Conservation (phyloP, 441 rosid species). For the Gossypium schwendimanii region DNA sequence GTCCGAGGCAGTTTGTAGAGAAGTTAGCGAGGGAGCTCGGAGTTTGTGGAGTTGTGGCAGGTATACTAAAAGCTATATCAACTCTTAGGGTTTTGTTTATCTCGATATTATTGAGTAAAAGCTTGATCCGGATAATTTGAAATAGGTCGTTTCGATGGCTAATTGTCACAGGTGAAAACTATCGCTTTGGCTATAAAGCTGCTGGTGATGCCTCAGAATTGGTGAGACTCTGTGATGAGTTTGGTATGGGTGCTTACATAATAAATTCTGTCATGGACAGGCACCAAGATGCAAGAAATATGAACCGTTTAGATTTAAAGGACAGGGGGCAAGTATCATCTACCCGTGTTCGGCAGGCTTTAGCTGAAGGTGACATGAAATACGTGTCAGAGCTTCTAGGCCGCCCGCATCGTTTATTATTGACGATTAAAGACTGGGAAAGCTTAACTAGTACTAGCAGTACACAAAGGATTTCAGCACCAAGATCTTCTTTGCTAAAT, state of each 20-base stretch:
- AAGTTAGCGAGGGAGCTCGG: constrained; percentile 62
- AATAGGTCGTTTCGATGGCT: constrained; percentile 12
- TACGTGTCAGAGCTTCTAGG: constrained; percentile 79
- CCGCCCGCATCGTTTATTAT: constrained; percentile 58
- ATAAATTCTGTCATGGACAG: constrained; percentile 80
- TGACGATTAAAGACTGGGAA: constrained; percentile 30
- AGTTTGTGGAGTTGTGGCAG: constrained; percentile 75
- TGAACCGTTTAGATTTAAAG: constrained; percentile 31
- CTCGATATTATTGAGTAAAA: neutral
- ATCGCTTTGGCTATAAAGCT: constrained; percentile 79
- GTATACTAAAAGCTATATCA: constrained; percentile 22
- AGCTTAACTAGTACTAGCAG: constrained; percentile 18
- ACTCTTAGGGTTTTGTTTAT: neutral
- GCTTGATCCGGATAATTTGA: neutral
- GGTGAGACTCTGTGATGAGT: constrained; percentile 54
- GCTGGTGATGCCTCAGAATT: constrained; percentile 68
- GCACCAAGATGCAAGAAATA: constrained; percentile 36
- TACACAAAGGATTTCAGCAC: constrained; percentile 33
- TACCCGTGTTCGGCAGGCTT: constrained; percentile 77
- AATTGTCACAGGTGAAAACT: constrained; percentile 57
- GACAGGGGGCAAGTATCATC: constrained; percentile 90
- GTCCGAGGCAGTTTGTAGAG: constrained; percentile 72
- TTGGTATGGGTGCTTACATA: constrained; percentile 51
- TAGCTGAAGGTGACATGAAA: constrained; percentile 63
- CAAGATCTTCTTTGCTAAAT: constrained; percentile 57